Percentiles rank a stretch among this genome's conserved stretches.
Evolutionary conservation across 805 yeast genomes (phyloP).

Genomic region (Candida ficus): DNA sequence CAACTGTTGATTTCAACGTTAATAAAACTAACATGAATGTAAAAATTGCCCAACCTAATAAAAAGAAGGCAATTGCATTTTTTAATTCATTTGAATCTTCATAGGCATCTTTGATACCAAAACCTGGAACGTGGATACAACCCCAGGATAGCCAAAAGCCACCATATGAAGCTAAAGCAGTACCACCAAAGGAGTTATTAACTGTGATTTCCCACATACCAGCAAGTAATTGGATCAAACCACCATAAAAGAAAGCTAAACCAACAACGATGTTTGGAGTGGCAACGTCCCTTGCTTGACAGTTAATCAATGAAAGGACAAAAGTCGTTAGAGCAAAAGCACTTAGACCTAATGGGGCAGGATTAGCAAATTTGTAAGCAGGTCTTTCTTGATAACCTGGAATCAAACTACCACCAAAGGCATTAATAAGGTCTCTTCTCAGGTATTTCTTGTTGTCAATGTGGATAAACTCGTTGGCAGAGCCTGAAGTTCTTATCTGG

Average conservation of each 20-base stretch:
- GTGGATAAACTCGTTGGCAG: slow-evolving; percentile 21
- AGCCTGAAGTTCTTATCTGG: slow-evolving; percentile 24
- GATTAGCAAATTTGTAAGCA: slow-evolving; percentile 49
- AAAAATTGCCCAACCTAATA: slow-evolving; percentile 61
- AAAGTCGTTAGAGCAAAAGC: slow-evolving; percentile 63
- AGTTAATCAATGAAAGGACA: slow-evolving; percentile 49
- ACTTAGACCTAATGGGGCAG: slow-evolving; percentile 59
- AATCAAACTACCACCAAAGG: slow-evolving; percentile 70
- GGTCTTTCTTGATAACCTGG: slow-evolving; percentile 51
- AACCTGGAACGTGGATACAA: slow-evolving; percentile 52
- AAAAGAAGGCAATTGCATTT: slow-evolving; percentile 53
- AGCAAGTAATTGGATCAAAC: slow-evolving; percentile 52
- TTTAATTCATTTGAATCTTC: slow-evolving; percentile 31
- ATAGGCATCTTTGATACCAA: slow-evolving; percentile 56
- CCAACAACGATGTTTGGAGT: slow-evolving; percentile 56
- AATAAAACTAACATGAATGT: slow-evolving; percentile 48
- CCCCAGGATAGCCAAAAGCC: slow-evolving; percentile 68
- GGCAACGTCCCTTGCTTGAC: slow-evolving; percentile 51
- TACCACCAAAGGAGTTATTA: slow-evolving; percentile 63
- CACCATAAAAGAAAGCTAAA: slow-evolving; percentile 59
- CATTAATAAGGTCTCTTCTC: slow-evolving; percentile 46
- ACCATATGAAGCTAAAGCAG: slow-evolving; percentile 37
- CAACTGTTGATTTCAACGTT: slow-evolving; percentile 61
- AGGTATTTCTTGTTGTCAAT: slow-evolving; percentile 23
- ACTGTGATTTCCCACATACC: slow-evolving; percentile 66